Percentiles rank a stretch among this genome's conserved stretches.
Evolutionary conservation across 495 filamentous ascomycete genomes (phyloP).

Genomic region (Penicillium goetzii): DNA sequence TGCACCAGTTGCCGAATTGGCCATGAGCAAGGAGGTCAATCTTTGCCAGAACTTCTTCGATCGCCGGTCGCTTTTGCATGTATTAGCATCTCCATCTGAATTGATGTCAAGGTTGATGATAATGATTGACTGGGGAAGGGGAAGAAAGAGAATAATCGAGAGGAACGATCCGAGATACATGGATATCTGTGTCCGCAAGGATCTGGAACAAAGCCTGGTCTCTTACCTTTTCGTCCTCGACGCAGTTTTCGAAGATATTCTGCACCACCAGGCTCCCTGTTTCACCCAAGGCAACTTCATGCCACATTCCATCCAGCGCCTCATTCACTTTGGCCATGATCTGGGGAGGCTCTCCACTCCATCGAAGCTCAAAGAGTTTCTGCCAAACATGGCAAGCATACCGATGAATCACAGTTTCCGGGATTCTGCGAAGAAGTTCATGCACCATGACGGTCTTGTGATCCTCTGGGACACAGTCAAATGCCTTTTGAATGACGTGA

Average conservation of each 20-base stretch:
- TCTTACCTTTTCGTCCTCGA: conserved; percentile 95
- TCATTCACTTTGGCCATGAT: conserved; percentile 99
- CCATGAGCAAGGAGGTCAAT: conserved; percentile 96
- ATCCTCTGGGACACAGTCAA: conserved; percentile 95
- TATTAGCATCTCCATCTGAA: conserved; percentile 39
- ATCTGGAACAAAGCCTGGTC: not conserved
- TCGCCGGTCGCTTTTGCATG: conserved; percentile 76
- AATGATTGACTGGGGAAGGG: conserved; percentile 3
- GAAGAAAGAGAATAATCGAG: not conserved
- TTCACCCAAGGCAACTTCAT: conserved; percentile 94
- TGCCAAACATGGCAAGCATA: conserved; percentile 99
- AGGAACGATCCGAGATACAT: not conserved
- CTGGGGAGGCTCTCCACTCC: conserved; percentile 91
- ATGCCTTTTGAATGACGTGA: conserved; percentile 97
- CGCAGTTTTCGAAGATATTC: conserved; percentile 99
- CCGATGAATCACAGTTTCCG: conserved; percentile 96
- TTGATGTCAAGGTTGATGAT: not conserved
- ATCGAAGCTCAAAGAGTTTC: conserved; percentile 98
- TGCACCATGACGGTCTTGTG: conserved; percentile 99
- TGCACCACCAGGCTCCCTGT: conserved; percentile 97
- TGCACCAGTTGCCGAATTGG: conserved; percentile 99
- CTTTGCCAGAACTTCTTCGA: conserved; percentile 91
- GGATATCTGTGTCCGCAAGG: not conserved
- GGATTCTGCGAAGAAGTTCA: conserved; percentile 91
- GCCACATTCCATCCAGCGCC: conserved; percentile 94